Conservation (phyloP, 176 grass and related monocot species). For the Aegilops bicornis region DNA sequence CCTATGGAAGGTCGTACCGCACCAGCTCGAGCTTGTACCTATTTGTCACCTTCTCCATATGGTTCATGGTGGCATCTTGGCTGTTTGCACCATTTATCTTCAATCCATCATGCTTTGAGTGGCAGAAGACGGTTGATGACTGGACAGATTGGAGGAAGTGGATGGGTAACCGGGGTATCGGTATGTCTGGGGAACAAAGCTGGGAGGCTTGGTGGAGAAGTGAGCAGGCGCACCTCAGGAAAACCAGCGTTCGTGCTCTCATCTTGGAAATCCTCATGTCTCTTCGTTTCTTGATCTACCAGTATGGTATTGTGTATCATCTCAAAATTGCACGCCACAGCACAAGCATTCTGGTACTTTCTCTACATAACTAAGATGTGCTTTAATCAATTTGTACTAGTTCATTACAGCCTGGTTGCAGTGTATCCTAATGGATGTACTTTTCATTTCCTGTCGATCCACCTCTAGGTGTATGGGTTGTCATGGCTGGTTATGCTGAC, state of each 20-base stretch:
- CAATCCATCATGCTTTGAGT: conserved; percentile 93
- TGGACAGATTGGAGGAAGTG: conserved; percentile 91
- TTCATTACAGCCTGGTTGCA: background rate
- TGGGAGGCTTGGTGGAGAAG: conserved; percentile 95
- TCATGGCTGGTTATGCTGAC: conserved; percentile 95
- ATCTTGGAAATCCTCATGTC: conserved; percentile 78
- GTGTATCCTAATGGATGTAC: conserved; percentile 15
- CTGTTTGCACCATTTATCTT: conserved; percentile 86
- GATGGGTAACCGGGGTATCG: conserved; percentile 88
- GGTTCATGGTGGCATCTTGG: conserved; percentile 93
- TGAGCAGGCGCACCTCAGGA: conserved; percentile 80
- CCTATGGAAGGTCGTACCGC: conserved; percentile 73
- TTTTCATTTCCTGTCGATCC: conserved; percentile 12
- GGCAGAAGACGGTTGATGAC: conserved; percentile 91
- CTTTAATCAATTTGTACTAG: conserved; percentile 13
- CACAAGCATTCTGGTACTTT: conserved; percentile 75
- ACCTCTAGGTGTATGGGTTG: conserved; percentile 75
- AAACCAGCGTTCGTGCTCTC: conserved; percentile 64
- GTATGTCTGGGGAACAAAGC: conserved; percentile 62
- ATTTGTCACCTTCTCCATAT: conserved; percentile 86
- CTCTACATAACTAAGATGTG: conserved; percentile 1
- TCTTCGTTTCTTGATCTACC: conserved; percentile 94
- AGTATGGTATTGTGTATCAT: conserved; percentile 98
- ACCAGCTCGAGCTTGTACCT: conserved; percentile 77
- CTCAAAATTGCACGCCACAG: conserved; percentile 66